Percentiles rank a stretch among this genome's conserved stretches.
These are phyloP conservation scores for Trypanosoma rangeli DNA, from an alignment of 208 protist genomes.

Conservation along the genomic window DNA sequence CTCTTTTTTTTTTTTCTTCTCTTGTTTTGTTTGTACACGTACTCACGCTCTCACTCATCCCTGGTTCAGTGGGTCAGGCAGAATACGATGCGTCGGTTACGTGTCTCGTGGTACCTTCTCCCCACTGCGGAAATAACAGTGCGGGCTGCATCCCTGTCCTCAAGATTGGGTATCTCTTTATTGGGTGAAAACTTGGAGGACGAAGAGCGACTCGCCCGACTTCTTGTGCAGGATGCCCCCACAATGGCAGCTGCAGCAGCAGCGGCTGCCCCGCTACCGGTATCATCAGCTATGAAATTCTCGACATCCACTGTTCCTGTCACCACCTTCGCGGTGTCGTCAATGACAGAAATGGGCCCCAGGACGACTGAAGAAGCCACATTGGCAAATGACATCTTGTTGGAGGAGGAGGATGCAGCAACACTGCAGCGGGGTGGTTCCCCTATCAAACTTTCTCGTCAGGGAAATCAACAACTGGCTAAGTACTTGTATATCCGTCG, in stretches of 20 bases:
- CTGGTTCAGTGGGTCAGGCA: not conserved
- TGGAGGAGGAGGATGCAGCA: conserved; percentile 1
- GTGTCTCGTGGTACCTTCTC: not conserved
- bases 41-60: not conserved
- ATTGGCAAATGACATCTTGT: not conserved
- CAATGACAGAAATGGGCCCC: not conserved
- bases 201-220: conserved; percentile 40
- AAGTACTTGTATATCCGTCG: conserved; percentile 39
- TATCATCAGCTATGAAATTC: not conserved
- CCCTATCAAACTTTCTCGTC: conserved; percentile 31
- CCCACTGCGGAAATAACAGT: not conserved
- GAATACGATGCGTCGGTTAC: conserved; percentile 7
- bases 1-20: not conserved
- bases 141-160: not conserved
- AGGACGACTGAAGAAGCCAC: not conserved
- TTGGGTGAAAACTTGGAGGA: conserved; percentile 24
- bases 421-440: not conserved
- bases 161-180: not conserved
- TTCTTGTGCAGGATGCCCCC: conserved; percentile 45
- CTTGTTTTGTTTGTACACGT: not conserved
- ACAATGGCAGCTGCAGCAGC: not conserved
- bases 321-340: not conserved
- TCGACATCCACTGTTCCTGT: not conserved
- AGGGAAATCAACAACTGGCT: conserved; percentile 32
- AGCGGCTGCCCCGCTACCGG: not conserved